Base-by-base conservation (phyloP, 2,329 filamentous ascomycete species). In the Trichophyton simii region DNA sequence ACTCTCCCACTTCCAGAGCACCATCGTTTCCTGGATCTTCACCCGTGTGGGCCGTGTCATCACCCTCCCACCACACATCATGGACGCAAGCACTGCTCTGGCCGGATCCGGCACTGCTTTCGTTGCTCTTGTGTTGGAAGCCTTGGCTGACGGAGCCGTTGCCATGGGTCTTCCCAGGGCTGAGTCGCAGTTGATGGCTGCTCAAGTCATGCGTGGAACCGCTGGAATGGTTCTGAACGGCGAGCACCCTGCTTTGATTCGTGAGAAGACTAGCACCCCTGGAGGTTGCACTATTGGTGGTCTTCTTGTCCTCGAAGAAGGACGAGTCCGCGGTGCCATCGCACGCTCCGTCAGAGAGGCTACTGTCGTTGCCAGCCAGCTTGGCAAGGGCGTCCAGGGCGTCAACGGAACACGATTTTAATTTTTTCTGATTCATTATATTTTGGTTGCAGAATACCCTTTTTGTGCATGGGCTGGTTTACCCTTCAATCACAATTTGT, bases 281-380 rank as follows among this genome's bases (percentile, higher is more conserved):
- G 83, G 82, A 41, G 83, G 83, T 0, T 86, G 83, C 69, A 86
- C 83, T 8, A 83, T 85, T 67, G 82, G 80, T 1, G 83, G 83
- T 0, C 67, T 86, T 64, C 72, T 84, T 70, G 82, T 83, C 22
- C 71, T 86, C 41, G 83, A 85, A 70, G 82, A 85, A 66, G 80
- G 78, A 1, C 76, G 75, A 0, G 77, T 84, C 15, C 75, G 82
- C 64, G 82, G 82, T 0, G 76, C 76, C 8, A 72, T 85, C 38
- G 76, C 80, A 2, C 77, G 78, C 63, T 80, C 80, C n/a, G 76
- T 85, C 18, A 73, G 82, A 63, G 82, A 84, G 68, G 81, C 82
- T 5, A 83, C 83, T n/a, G 78, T 79, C 38, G 77, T 84, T 62
- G 82, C 82, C 3, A 78, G 78, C 60, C 73, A 82, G 66, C 70